phyloP scores from a whole-genome alignment of 371 early-diverging fungal species.

The Mortierella sp. region DNA sequence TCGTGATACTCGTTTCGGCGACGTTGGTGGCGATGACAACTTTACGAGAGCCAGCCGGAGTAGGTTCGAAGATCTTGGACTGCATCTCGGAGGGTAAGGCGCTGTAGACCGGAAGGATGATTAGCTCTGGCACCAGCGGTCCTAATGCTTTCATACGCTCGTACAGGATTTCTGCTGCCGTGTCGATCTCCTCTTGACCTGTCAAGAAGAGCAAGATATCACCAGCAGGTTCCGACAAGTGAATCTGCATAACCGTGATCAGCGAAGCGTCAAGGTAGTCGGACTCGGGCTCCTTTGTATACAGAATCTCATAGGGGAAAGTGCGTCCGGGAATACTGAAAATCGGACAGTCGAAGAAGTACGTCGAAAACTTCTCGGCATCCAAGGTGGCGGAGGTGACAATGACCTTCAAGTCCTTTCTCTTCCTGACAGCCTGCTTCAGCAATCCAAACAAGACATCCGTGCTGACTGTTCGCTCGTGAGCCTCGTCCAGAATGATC shows the following conservation, averaged over 20 bases:
- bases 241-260: slow-evolving; percentile 97
- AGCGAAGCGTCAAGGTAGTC: slow-evolving; percentile 95
- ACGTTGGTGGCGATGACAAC: slow-evolving; percentile 99
- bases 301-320: slow-evolving; percentile 95
- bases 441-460: slow-evolving; percentile 98
- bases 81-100: slow-evolving; percentile 95
- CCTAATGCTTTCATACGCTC: slow-evolving; percentile 98
- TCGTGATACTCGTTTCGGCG: slow-evolving; percentile 99
- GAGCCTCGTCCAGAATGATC: slow-evolving; percentile 99
- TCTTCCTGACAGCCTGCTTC: slow-evolving; percentile 83
- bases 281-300: slow-evolving; percentile 92
- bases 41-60: slow-evolving; percentile 92
- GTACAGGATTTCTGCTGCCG: slow-evolving; percentile 89
- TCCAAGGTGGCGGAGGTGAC: slow-evolving; percentile 98
- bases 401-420: slow-evolving; percentile 93
- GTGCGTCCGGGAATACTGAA: slow-evolving; percentile 97
- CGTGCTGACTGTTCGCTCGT: slow-evolving; percentile 98
- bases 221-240: slow-evolving; percentile 94
- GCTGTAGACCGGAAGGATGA: slow-evolving; percentile 95
- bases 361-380: slow-evolving; percentile 84
- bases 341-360: slow-evolving; percentile 86
- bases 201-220: slow-evolving; percentile 98
- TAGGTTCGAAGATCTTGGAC: slow-evolving; percentile 93
- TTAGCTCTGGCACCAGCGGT: slow-evolving; percentile 90
- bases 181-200: slow-evolving; percentile 98